A percentile compares a stretch with the other conserved stretches of the same genome.
Conservation (phyloP, 192 early-diverging fungal species). For the Gaertneriomyces semiglobifer region DNA sequence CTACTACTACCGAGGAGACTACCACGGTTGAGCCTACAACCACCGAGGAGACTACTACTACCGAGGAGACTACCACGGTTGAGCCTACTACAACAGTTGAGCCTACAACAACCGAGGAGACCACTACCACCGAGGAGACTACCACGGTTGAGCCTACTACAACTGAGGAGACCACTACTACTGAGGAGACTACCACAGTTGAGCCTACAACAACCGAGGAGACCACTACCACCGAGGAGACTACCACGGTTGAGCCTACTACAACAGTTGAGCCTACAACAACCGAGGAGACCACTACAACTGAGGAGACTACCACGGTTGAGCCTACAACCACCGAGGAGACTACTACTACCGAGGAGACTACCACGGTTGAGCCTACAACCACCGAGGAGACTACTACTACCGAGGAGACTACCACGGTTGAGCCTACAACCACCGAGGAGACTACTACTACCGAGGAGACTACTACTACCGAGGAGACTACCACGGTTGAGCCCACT, state of each 20-base stretch:
- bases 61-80: not conserved
- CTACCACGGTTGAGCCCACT: not conserved
- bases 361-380: conserved; percentile 10
- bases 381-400: conserved; percentile 6
- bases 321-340: conserved; percentile 13
- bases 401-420: no score
- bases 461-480: conserved; percentile 16
- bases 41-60: not conserved
- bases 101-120: not conserved
- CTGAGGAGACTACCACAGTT: not conserved
- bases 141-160: conserved; percentile 2
- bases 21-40: conserved; percentile 4
- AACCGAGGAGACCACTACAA: conserved; percentile 1
- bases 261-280: not conserved
- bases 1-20: conserved; percentile 1
- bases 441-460: conserved; percentile 9
- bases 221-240: not conserved
- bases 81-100: conserved; percentile 8
- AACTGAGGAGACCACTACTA: not conserved
- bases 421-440: not conserved
- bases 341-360: conserved; percentile 15
- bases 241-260: not conserved
- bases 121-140: not conserved
- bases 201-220: not conserved
- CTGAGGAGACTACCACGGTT: not conserved